Evolutionary conservation across 2,329 filamentous ascomycete species (phyloP), one percentile per base, ranked within the genome.

Genomic region (Colletotrichum sp.): DNA sequence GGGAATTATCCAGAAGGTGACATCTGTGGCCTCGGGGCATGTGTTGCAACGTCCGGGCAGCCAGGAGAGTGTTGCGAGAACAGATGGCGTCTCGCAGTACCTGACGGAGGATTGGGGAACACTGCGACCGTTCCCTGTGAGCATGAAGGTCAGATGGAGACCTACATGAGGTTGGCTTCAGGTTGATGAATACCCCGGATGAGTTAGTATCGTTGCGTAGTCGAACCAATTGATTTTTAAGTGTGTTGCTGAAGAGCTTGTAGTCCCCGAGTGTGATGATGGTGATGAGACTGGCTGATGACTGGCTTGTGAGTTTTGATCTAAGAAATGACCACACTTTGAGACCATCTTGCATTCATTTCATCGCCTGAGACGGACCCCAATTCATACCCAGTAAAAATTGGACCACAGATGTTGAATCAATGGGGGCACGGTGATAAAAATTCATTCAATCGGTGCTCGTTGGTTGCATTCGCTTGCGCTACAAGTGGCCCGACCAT

Each of bases 1-100:
- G 83, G 94, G 94, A 0, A 85, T 91, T 80, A 82, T 95, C 77
- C 94, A 94, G 87, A 93, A 91, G 85, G 87, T 95, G 3, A 84
- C 86, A 22, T 12, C 18, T 12, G 18, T 48, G 18, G 43, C 18
- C 18, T 48, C 43, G 18, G 18, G 9, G 0, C 43, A 48, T 10
- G 43, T 48, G 43, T n/a, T 48, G 18, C 43, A 48, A 18, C 43
- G 18, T 43, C 18, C 43, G n/a, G n/a, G 43, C 43, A 48, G 18
- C 6, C 43, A n/a, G 18, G 43, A 48, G 10, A 18, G 43, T 48
- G 10, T n/a, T n/a, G 10, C 18, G 0, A 86, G 65, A 28, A 85
- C 87, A 0, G 90, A 88, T 1, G 91, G 90, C 0, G 89, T 89
- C 81, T 90, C 86, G 12, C 84, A 90, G 8, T 95, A 94, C 81